Conservation (phyloP, 371 early-diverging fungal species). For the Chytridium lagenaria region DNA sequence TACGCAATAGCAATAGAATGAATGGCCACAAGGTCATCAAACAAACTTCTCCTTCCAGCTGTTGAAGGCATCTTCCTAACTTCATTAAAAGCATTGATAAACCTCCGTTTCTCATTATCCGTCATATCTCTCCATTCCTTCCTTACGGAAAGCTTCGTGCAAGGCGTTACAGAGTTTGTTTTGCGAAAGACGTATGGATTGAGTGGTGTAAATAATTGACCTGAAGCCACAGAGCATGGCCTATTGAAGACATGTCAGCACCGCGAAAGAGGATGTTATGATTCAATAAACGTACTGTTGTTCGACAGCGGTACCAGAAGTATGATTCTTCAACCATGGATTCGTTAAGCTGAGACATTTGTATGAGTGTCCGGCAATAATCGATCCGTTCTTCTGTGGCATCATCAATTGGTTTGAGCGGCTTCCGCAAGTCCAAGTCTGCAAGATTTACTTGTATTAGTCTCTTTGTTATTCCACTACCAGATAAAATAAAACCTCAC, state of each 20-base stretch:
- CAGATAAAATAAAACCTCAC: constrained; percentile 9
- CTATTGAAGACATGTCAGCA: neutral
- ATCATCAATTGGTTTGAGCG: constrained; percentile 26
- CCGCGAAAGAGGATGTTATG: no score
- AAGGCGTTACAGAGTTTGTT: neutral
- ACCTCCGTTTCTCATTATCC: constrained; percentile 24
- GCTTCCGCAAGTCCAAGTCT: constrained; percentile 21
- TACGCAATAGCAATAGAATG: constrained; percentile 33
- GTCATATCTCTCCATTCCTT: constrained; percentile 49
- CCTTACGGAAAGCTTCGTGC: constrained; percentile 21
- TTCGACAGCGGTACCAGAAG: neutral
- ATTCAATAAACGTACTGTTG: neutral
- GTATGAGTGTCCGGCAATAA: constrained; percentile 26
- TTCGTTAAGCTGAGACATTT: constrained; percentile 12
- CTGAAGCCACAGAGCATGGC: neutral
- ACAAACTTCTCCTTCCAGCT: constrained; percentile 33
- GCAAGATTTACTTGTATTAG: no score
- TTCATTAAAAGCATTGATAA: constrained; percentile 31
- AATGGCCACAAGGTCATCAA: constrained; percentile 36
- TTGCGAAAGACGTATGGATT: constrained; percentile 23
- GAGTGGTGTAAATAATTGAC: constrained; percentile 21
- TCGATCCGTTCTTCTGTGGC: constrained; percentile 15
- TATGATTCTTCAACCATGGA: neutral
- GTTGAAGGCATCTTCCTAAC: constrained; percentile 30
- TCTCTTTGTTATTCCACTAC: no score